Base-by-base conservation (phyloP, 192 early-diverging fungal genomes). In the Borealophlyctis nickersoniae region DNA sequence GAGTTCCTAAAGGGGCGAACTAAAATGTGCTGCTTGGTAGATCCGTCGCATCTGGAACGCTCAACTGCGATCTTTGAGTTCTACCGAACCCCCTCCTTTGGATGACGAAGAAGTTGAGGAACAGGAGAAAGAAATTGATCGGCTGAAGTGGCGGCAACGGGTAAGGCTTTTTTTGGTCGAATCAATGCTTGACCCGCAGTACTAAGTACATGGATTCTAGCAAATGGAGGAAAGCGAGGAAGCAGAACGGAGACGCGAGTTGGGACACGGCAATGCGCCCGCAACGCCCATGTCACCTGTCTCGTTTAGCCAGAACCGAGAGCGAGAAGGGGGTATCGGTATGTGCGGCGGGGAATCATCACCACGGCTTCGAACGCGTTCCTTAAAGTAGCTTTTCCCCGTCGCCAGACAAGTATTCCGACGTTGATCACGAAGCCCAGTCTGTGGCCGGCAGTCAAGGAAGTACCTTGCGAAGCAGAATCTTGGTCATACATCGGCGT, bases 11-110 rank as follows among this genome's bases (percentile, higher is more conserved):
- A n/a, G n/a, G n/a, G n/a, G n/a, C n/a, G n/a, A n/a, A n/a, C n/a
- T n/a, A n/a, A n/a, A n/a, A 53, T 27, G 11, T n/a, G 5, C 7
- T 73, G 19, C 49, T 58, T 62, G 11, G 22, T 35, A 83, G 81
- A 94, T 96, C 59, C 82, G 85, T 24, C 77, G 92, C 22, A 96
- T 96, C 50, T 98, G 96, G 96, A 92, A 89, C 55, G 85, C 88
- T 33, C 96, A 98, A 69, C 84, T 84, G 49, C 55, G 70, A 36
- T 75, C 90, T 1, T 73, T 96, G 34, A 82, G 82, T 58, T 77
- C n/a, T 58, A 74, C 35, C 35, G 80, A 82, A 13, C 70, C 73
- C 48, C 73, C 67, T 27, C 70, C 69, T 19, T 83, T 87, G 23
- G 84, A 87, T 2, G 86, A 81, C 11, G 85, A 86, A 35, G 72